Evolutionary conservation across 768 basidiomycete genomes (phyloP).

Genomic region (Ramaria sp.): DNA sequence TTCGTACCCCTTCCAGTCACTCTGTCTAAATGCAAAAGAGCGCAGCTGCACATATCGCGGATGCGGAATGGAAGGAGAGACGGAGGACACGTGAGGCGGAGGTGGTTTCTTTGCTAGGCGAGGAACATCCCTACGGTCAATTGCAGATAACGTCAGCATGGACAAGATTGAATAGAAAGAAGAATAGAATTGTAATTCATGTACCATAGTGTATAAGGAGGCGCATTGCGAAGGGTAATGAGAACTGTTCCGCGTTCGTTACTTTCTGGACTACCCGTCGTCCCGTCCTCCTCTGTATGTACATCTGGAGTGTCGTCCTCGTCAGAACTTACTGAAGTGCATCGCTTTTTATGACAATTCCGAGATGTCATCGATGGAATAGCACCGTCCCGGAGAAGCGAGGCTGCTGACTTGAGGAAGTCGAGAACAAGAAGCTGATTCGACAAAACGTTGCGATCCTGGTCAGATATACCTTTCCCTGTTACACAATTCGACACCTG

Average conservation of each 20-base stretch:
- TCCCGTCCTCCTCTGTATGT: constrained; percentile 15
- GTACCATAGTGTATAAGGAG: constrained; percentile 83
- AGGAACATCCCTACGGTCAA: constrained; percentile 53
- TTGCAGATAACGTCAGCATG: neutral
- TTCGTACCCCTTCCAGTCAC: constrained; percentile 72
- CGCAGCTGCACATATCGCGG: constrained; percentile 61
- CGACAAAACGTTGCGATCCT: constrained; percentile 83
- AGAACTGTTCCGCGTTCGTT: constrained; percentile 59
- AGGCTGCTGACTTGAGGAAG: constrained; percentile 66
- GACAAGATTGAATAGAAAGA: neutral
- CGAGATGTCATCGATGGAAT: constrained; percentile 29
- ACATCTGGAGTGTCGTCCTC: constrained; percentile 37
- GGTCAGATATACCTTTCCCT: constrained; percentile 88
- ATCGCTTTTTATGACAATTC: constrained; percentile 31
- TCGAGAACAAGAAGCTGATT: constrained; percentile 79
- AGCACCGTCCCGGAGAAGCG: constrained; percentile 47
- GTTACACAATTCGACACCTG: constrained; percentile 6
- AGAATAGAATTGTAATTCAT: constrained; percentile 8
- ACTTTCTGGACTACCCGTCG: constrained; percentile 11
- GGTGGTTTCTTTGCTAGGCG: constrained; percentile 68
- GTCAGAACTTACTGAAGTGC: constrained; percentile 22
- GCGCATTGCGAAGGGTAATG: constrained; percentile 75
- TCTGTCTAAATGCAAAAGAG: constrained; percentile 69
- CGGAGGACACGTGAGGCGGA: constrained; percentile 21
- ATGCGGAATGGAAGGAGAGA: constrained; percentile 37